These are phyloP conservation scores for Jaminaea rosea DNA, from an alignment of 1,284 basidiomycete genomes.

Conservation along the genomic window DNA sequence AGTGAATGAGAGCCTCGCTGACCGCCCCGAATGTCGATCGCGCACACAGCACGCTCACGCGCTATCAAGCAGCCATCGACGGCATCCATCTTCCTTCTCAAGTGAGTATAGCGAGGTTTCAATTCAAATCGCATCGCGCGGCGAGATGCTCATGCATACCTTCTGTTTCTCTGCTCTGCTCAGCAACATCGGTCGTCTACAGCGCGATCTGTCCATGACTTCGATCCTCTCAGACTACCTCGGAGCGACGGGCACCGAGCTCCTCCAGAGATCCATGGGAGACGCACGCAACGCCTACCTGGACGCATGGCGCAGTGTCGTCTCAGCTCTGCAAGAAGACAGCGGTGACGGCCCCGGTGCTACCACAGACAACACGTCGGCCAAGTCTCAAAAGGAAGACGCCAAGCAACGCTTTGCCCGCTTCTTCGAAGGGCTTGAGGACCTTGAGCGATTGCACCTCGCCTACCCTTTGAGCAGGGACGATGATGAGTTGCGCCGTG, in stretches of 20 bases:
- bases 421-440: conserved; percentile 38
- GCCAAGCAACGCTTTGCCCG: conserved; percentile 40
- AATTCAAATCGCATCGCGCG: too few relatives aligned
- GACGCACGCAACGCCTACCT: conserved; percentile 32
- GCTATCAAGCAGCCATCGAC: conserved; percentile 36
- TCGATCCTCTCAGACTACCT: conserved; percentile 19
- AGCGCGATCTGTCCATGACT: conserved; percentile 10
- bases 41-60: conserved; percentile 11
- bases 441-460: conserved; percentile 32
- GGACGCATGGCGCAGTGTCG: conserved; percentile 37
- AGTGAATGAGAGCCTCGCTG: neutral
- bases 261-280: conserved; percentile 23
- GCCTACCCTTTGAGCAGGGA: conserved; percentile 33
- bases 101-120: conserved; percentile 5
- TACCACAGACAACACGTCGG: too few relatives aligned
- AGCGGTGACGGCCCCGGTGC: conserved; percentile 14
- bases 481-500: conserved; percentile 25
- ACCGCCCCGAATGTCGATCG: neutral
- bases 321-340: conserved; percentile 37
- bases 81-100: conserved; percentile 36
- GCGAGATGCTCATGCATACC: neutral
- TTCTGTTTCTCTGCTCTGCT: neutral
- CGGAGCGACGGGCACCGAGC: conserved; percentile 26
- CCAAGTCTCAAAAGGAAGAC: conserved; percentile 24
- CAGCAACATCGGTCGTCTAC: conserved; percentile 27